phyloP scores from a whole-genome alignment of 805 yeast species.

The Yarrowia osloensis region DNA sequence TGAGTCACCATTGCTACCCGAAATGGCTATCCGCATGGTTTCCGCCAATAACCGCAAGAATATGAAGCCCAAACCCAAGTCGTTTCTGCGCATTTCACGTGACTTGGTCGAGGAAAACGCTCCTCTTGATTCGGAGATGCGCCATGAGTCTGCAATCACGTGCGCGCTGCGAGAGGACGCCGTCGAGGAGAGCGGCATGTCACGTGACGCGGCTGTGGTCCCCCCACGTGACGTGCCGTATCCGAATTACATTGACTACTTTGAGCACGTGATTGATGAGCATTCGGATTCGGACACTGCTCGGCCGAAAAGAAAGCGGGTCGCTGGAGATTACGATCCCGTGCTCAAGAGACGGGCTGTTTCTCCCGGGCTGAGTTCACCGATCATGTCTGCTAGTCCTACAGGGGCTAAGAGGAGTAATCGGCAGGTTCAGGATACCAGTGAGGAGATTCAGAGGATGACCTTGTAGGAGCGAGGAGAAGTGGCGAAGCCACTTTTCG shows the following conservation, averaged over 20 bases:
- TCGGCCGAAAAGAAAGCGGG: slow-evolving; percentile 3
- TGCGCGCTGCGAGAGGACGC: slow-evolving; percentile 35
- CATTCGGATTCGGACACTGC: slow-evolving; percentile 22
- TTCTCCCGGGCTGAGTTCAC: slow-evolving; percentile 36
- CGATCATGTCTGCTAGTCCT: slow-evolving; percentile 34
- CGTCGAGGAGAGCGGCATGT: neutral
- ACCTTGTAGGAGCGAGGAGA: neutral
- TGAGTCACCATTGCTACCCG: neutral
- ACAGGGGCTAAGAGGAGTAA: slow-evolving; percentile 33
- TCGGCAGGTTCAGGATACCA: slow-evolving; percentile 37
- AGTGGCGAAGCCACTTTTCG: no score
- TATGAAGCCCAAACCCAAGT: slow-evolving; percentile 36
- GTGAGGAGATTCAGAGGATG: slow-evolving; percentile 38
- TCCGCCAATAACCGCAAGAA: slow-evolving; percentile 30
- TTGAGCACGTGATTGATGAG: slow-evolving; percentile 23
- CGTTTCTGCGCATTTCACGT: slow-evolving; percentile 36
- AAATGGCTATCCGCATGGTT: slow-evolving; percentile 17
- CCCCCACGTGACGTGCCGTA: neutral
- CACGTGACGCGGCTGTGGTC: neutral
- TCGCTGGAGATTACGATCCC: neutral
- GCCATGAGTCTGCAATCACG: slow-evolving; percentile 37
- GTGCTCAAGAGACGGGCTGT: slow-evolving; percentile 37
- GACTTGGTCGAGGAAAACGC: slow-evolving; percentile 37
- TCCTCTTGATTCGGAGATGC: slow-evolving; percentile 37
- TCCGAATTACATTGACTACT: slow-evolving; percentile 12